Conservation (phyloP, 805 yeast genomes). For the Myxozyma geophila region DNA sequence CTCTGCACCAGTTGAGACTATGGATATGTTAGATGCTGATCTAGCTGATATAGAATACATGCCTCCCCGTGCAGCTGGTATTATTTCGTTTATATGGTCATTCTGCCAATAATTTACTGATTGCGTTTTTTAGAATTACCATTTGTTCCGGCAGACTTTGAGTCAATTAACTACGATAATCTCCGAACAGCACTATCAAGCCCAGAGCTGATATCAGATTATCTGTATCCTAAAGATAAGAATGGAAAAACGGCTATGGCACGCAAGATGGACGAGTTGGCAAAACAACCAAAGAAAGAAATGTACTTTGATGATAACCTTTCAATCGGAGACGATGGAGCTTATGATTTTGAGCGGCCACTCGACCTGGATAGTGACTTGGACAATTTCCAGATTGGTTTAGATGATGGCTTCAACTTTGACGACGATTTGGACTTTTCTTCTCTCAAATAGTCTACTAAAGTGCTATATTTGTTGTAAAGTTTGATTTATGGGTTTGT, state of each 20-base stretch:
- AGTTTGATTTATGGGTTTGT: not conserved
- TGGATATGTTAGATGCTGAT: not conserved
- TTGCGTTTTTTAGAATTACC: constrained; percentile 19
- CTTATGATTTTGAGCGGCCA: constrained; percentile 9
- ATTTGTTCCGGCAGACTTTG: constrained; percentile 33
- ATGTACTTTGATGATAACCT: not conserved
- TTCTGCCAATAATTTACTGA: not conserved
- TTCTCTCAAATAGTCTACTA: not conserved
- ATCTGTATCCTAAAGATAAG: constrained; percentile 15
- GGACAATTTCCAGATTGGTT: not conserved
- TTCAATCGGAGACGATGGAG: constrained; percentile 9
- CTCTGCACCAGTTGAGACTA: not conserved
- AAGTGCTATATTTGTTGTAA: not conserved
- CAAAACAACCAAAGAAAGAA: not conserved
- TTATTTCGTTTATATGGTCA: not conserved
- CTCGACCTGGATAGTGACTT: constrained; percentile 9
- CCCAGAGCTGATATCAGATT: constrained; percentile 14
- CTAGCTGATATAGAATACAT: constrained; percentile 35
- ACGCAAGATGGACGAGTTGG: constrained; percentile 11
- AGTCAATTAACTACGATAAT: constrained; percentile 22
- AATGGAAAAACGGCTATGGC: constrained; percentile 13
- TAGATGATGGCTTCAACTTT: constrained; percentile 5
- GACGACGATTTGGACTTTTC: constrained; percentile 5
- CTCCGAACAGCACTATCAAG: constrained; percentile 6
- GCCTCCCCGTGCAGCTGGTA: constrained; percentile 31